Conservation (phyloP, 305 asterid species). For the Fraxinus albicans region DNA sequence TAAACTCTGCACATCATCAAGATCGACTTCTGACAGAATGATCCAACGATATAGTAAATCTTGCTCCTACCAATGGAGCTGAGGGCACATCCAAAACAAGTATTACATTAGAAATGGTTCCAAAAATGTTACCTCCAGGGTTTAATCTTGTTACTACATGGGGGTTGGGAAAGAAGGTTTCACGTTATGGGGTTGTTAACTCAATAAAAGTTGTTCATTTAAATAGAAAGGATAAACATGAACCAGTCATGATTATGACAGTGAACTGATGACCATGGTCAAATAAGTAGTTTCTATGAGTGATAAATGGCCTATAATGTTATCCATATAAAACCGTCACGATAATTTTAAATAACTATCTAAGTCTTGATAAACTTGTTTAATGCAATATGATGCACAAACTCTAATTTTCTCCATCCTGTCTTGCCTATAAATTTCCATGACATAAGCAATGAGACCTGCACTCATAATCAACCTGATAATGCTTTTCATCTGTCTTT, state of each 20-base stretch:
- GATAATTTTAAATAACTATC: background rate
- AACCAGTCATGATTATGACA: background rate
- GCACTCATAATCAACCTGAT: background rate
- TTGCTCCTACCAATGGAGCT: background rate
- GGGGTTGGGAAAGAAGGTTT: background rate
- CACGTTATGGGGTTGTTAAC: background rate
- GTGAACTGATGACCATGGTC: background rate
- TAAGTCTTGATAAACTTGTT: background rate
- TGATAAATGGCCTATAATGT: background rate
- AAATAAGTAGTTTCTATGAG: background rate
- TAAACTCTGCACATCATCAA: background rate
- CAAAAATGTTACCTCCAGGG: background rate
- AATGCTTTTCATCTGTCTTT: background rate
- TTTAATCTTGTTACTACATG: background rate
- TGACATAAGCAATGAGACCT: background rate
- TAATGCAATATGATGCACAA: background rate
- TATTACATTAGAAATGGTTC: background rate
- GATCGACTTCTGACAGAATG: background rate
- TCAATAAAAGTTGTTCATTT: background rate
- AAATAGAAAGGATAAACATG: background rate
- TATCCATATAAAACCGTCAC: background rate
- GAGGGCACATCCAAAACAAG: background rate
- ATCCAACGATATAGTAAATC: background rate
- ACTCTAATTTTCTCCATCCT: background rate
- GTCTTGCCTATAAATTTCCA: background rate